Evolutionary conservation across 1,139 yeast genomes (phyloP), one percentile per base, ranked within the genome.

Genomic region (Pichia cactophila): DNA sequence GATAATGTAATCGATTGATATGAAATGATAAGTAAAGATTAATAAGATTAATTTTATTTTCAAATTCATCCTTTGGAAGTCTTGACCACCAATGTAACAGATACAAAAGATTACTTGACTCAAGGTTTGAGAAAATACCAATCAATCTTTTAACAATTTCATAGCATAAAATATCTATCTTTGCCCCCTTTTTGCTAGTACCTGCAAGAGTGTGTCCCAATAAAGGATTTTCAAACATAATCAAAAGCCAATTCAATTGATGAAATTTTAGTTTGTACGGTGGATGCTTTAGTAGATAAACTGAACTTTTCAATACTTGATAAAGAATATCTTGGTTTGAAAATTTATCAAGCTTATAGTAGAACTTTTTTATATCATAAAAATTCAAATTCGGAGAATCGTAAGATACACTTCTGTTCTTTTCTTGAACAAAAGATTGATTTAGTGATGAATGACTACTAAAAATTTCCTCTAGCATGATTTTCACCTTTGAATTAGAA

Each of bases 21-120:
- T 81, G 86, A 57, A 81, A 83, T 0, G 86, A 81, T 38, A 84
- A 74, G 66, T 77, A 85, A 44, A 81, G 68, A 61, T 84, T 86
- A 49, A 80, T 56, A 33, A 80, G 63, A 45, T 82, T 83, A 1
- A 83, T 69, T 56, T 78, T 80, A 3, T 61, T 53, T 5, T 63
- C 60, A 54, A 82, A 80, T n/a, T 67, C 70, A 0, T 60, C 61
- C 0, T 54, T 46, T 1, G 77, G 61, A 36, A 72, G 64, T 47
- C 74, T 68, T 7, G 81, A 72, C 58, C 83, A 69, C 85, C 88
- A 83, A 53, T 77, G 73, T 2, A 80, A 71, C 36, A 84, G 61
- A 55, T 75, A 74, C 41, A 74, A 75, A 2, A 75, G 62, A 12
- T 69, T 61, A 0, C 67, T 58, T 3, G 73, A 63, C 33, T 74